Base-by-base conservation (phyloP, 2,329 filamentous ascomycete species). In the Scleromitrula shiraiana region DNA sequence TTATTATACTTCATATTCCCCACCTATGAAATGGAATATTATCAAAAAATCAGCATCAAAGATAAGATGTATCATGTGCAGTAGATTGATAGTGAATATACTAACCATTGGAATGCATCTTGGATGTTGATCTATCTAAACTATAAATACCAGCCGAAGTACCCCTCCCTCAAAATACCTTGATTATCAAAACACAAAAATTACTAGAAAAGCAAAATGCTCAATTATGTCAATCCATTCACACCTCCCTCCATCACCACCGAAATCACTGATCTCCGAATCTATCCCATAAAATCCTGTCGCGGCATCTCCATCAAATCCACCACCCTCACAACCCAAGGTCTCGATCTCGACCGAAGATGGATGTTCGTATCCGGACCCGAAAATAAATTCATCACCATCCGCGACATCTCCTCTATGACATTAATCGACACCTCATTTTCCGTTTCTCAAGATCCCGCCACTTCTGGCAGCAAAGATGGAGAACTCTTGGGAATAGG, bases 221-320 rank as follows among this genome's bases (percentile, higher is more conserved):
- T 50, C 10, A 14, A 23, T 7, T 33, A 35, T 27, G n/a, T 56
- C 26, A 53, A 53, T 32, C 53, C 53, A 3, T 57, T 54, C 12
- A 33, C 53, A n/a, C 19, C 40, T 20, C 32, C 50, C 5, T 41
- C 40, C 14, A 41, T 46, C 20, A 46, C 27, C 12, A 53, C 41
- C 22, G 56, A 58, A 26, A 49, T 56, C 17, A 49, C 51, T 30
- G 50, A 55, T 26, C 66, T 83, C 9, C 72, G 72, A 48, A 70
- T 82, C 56, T 82, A 83, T 59, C 80, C 80, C 10, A 77, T 83
- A 58, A 83, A 83, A 59, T 83, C 79, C 51, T 83, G 80, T 56
- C 77, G 80, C 38, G 80, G 80, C 8, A 69, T 83, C 55, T 68
- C 73, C 33, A 66, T 83, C 8, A 61, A 70, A 14, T 70, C 68